These are phyloP conservation scores for Sanguinoderma infundibulare DNA, from an alignment of 1,284 basidiomycete species.

Conservation along the genomic window DNA sequence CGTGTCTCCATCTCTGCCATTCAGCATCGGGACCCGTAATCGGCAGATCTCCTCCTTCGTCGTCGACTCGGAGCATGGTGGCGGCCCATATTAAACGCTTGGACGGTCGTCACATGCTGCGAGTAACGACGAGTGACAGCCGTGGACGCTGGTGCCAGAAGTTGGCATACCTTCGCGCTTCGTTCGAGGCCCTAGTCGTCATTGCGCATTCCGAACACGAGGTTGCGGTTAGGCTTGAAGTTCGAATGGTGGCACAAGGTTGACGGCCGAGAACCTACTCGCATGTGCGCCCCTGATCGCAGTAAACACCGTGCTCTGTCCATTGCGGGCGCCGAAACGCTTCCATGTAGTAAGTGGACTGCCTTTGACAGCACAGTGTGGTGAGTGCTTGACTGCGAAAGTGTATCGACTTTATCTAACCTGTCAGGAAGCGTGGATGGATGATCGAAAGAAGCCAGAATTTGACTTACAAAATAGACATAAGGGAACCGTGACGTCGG, in stretches of 20 bases:
- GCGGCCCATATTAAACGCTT: constrained; percentile 2
- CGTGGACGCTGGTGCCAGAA: constrained; percentile 21
- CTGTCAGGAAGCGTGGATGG: neutral
- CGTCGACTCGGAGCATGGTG: constrained; percentile 3
- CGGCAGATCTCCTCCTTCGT: neutral
- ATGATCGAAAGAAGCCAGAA: constrained; percentile 3
- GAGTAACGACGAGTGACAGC: constrained; percentile 21
- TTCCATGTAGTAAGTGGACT: neutral
- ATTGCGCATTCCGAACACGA: constrained; percentile 17
- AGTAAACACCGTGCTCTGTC: neutral
- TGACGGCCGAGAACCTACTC: neutral
- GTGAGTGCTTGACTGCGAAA: neutral
- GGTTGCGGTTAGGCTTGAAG: constrained; percentile 14
- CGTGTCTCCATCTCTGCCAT: constrained; percentile 4
- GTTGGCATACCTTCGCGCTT: constrained; percentile 1
- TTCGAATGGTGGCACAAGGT: too few relatives aligned
- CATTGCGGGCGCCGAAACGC: neutral
- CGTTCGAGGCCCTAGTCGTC: constrained; percentile 19
- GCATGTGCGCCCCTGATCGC: constrained; percentile 9
- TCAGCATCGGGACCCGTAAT: constrained; percentile 3
- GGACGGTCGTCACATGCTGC: constrained; percentile 10
- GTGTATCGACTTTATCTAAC: neutral
- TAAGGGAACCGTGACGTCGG: neutral
- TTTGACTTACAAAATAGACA: constrained; percentile 6
- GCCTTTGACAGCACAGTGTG: neutral